A percentile compares a stretch with the other conserved stretches of the same genome.
phyloP scores from a whole-genome alignment of 495 filamentous ascomycete genomes.

The Lasiosphaeris hirsuta region DNA sequence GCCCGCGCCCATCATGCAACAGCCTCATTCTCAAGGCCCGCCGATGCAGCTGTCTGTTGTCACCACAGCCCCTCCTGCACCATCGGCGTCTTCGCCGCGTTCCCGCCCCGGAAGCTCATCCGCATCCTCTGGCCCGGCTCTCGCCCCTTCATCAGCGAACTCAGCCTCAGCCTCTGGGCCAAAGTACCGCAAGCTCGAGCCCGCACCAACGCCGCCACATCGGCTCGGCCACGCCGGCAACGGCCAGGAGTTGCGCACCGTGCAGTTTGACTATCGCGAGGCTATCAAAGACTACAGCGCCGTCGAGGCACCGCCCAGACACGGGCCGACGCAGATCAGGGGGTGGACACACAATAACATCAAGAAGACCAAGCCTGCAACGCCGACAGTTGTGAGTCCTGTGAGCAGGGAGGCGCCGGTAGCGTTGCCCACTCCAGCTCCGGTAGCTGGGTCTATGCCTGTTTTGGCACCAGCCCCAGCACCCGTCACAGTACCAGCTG shows the following conservation, averaged over 20 bases:
- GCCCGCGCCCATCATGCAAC: constrained; percentile 4
- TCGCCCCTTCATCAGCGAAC: constrained; percentile 13
- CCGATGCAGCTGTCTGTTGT: not conserved
- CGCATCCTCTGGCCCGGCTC: constrained; percentile 18
- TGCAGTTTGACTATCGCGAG: constrained; percentile 47
- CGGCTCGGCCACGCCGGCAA: constrained; percentile 37
- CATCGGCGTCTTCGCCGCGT: constrained; percentile 6
- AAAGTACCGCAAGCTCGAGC: constrained; percentile 48
- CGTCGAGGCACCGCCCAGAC: constrained; percentile 41
- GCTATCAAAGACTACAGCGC: constrained; percentile 45
- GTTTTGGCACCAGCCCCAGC: too few species aligned
- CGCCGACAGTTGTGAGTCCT: not conserved
- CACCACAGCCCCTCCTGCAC: too few species aligned
- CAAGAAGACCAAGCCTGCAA: constrained; percentile 22
- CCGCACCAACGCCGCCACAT: constrained; percentile 46
- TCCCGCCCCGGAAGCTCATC: constrained; percentile 27
- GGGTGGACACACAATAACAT: constrained; percentile 50
- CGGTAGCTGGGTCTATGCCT: too few species aligned
- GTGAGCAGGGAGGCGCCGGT: not conserved
- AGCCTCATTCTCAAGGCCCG: constrained; percentile 2
- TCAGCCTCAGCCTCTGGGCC: not conserved
- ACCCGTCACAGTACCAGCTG: not conserved
- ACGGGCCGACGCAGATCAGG: constrained; percentile 45
- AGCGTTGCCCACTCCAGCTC: not conserved
- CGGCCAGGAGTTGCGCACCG: constrained; percentile 43